These are phyloP conservation scores for Aspergillus texensis DNA, from an alignment of 2,329 filamentous ascomycete species.

Conservation along the genomic window DNA sequence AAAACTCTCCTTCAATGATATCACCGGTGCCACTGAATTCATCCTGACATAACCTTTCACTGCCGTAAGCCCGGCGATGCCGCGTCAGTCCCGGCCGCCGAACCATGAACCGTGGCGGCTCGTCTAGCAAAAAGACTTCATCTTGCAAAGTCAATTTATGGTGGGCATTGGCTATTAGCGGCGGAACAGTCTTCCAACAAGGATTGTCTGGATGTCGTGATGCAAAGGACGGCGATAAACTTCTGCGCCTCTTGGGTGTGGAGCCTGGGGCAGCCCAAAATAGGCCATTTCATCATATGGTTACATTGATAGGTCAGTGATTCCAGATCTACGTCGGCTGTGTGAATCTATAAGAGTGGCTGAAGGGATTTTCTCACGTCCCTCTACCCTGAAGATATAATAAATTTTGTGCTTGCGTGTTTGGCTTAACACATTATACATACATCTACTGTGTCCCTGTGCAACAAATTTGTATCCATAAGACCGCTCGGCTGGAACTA, in stretches of 20 bases:
- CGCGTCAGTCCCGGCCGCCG: background rate
- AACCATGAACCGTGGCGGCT: background rate
- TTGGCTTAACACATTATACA: background rate
- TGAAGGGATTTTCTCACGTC: background rate
- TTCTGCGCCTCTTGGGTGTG: constrained; percentile 6
- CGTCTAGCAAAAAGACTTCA: constrained; percentile 3
- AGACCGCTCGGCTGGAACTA: background rate
- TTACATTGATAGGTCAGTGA: constrained; percentile 13
- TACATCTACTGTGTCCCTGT: background rate
- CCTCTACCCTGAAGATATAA: background rate
- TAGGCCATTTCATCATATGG: constrained; percentile 25
- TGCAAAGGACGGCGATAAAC: constrained; percentile 19
- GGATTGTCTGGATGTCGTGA: constrained; percentile 17
- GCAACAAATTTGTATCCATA: background rate
- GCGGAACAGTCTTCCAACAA: constrained; percentile 10
- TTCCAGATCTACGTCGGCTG: background rate
- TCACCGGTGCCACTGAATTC: constrained; percentile 14
- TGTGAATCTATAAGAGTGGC: constrained; percentile 16
- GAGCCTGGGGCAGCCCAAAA: background rate
- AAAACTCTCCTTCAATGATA: constrained; percentile 16
- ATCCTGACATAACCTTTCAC: constrained; percentile 8
- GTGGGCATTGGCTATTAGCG: background rate
- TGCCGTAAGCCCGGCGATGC: background rate
- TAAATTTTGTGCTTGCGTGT: background rate
- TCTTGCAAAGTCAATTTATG: constrained; percentile 8